Evolutionary conservation across 805 yeast genomes (phyloP), one percentile per base, ranked within the genome.

Genomic region (Sugiyamaella qingdaonensis): DNA sequence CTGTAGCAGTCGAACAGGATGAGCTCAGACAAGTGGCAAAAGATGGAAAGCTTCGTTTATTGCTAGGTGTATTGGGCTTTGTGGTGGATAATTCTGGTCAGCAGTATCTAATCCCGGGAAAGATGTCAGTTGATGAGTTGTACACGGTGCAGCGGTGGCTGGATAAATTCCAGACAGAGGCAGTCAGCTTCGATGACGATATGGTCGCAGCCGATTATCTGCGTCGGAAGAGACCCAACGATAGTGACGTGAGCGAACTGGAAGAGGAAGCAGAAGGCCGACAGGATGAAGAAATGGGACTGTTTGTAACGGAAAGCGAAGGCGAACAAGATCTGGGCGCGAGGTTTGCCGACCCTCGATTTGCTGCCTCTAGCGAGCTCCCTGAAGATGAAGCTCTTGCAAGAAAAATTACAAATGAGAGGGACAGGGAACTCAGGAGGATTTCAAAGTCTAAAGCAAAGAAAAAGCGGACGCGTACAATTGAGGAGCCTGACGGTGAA

Each of bases 41-140:
- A 16, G 80, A 82, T 51, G 76, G 82, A 2, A 70, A 77, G 48
- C 53, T 80, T 14, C 65, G 88, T 33, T 67, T 80, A 31, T 63
- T 83, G 14, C 65, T 84, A 48, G 63, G 65, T 9, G 58, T 73
- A 4, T 63, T 79, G 18, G 85, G 84, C 7, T 78, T 75, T 53
- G 69, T 66, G 4, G 51, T 78, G 13, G 80, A 82, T 0, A 69
- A 58, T 24, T 64, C 65, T 4, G 64, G 73, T 31, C 19, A 39
- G 43, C 71, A 72, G 2, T 79, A 78, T 55, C 61, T 70, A 13
- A 61, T 82, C 11, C 75, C 74, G 0, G 51, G 61, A 0, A 49
- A 64, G 1, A 59, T 75, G 0, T 59, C 72, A 0, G 55, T 65
- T 5, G 68, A 68, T 2, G 57, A 58, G 4, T 56, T 83, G 14